Evolutionary conservation across 441 rosid species (phyloP), one percentile per base, ranked within the genome.

Genomic region (Biscutella laevigata): DNA sequence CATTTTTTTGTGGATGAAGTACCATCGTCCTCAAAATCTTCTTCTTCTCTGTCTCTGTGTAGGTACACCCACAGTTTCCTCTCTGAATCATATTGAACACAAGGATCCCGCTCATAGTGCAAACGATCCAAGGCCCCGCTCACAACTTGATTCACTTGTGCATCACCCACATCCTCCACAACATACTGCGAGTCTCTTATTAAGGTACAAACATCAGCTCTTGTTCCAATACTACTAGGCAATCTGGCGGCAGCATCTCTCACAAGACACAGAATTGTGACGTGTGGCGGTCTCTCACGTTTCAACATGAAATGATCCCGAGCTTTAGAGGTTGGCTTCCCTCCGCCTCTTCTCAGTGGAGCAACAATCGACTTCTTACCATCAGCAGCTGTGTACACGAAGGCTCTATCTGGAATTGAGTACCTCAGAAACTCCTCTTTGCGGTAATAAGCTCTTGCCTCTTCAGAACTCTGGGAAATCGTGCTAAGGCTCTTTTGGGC

Each of bases 261-360:
- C 57, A 94, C 99, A 28, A 94, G 97, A 67, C 99, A 94, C 11
- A 94, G 82, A 56, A 94, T 83, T 5, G 99, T 94, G 61, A 94
- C 99, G 75, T 94, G 97, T 10, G 99, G 97, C 4, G 99, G 99
- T 4, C 99, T 79, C 72, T 94, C 97, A 16, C 96, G 97, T 75
- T 89, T 89, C 76, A 94, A 77, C 99, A 94, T 94, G 68, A 89
- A 94, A 78, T 94, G 99, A 53, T 94, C 99, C 35, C 99, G 81
- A 47, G 99, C 96, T 76, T 94, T 94, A 34, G 99, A 89, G 59
- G 99, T 94, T 63, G 99, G 99, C 82, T 94, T 94, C 34, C 99
- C 99, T 10, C 99, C 97, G 27, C 97, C 83, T 75, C 99, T 89
- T 78, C 95, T 87, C 77, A 94, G 69, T 26, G 99, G 99, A 56